A percentile compares a stretch with the other conserved stretches of the same genome.
These are phyloP conservation scores for Echeveria elegans DNA, from an alignment of 164 flowering plant species.

Conservation along the genomic window DNA sequence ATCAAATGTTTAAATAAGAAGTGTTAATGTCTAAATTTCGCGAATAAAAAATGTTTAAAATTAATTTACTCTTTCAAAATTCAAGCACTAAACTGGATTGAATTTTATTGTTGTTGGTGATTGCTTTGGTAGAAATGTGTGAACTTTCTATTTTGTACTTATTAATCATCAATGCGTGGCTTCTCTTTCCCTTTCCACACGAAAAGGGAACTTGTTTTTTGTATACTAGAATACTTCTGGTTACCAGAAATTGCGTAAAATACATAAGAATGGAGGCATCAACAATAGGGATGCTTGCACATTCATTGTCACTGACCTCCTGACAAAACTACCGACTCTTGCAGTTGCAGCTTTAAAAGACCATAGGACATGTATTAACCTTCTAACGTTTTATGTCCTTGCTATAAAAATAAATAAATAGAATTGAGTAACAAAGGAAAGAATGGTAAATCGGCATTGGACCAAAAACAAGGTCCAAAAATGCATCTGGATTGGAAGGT, in stretches of 20 bases:
- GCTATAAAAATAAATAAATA: neutral
- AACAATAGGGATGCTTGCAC: neutral
- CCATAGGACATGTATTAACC: neutral
- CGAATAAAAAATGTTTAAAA: too few relatives aligned
- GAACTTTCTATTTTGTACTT: neutral
- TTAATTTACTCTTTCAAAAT: neutral
- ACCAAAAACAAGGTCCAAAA: neutral
- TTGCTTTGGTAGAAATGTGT: neutral
- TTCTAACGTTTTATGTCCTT: neutral
- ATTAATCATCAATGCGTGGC: neutral
- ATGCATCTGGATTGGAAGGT: neutral
- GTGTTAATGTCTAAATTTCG: too few relatives aligned
- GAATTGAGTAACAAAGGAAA: neutral
- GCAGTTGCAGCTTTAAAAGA: neutral
- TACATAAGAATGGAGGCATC: too few relatives aligned
- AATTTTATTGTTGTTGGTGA: neutral
- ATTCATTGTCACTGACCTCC: neutral
- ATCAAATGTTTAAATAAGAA: too few relatives aligned
- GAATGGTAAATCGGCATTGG: neutral
- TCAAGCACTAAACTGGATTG: neutral
- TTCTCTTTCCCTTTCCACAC: neutral
- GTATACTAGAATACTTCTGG: too few relatives aligned
- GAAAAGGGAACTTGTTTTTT: too few relatives aligned
- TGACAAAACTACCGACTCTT: neutral
- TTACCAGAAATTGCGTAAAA: too few relatives aligned